Percentiles rank a stretch among this genome's conserved stretches.
phyloP scores from a whole-genome alignment of 1,284 basidiomycete genomes.

The Austroboletus niveus region DNA sequence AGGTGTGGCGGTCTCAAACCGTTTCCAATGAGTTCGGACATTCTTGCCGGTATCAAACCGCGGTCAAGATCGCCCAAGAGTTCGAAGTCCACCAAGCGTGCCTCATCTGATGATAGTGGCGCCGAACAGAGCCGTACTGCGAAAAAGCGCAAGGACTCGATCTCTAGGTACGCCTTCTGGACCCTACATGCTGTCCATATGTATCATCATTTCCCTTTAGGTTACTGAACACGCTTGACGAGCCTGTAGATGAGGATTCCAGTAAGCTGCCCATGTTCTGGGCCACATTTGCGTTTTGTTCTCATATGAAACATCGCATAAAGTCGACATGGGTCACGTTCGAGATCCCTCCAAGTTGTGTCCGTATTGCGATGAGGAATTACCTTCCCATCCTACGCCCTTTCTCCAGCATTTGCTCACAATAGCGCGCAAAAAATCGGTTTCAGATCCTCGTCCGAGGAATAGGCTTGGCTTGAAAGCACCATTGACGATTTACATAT shows the following conservation, averaged over 20 bases:
- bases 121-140: conserved; percentile 34
- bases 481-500: conserved; percentile 56
- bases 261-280: conserved; percentile 20
- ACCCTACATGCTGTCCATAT: not conserved
- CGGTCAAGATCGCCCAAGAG: conserved; percentile 23
- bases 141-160: conserved; percentile 33
- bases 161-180: conserved; percentile 22
- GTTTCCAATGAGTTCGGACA: conserved; percentile 52
- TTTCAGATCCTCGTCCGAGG: conserved; percentile 58
- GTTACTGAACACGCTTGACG: conserved; percentile 11
- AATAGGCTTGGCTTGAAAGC: conserved; percentile 70
- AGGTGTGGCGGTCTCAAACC: conserved; percentile 31
- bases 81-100: conserved; percentile 34
- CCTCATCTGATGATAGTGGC: conserved; percentile 35
- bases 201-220: conserved; percentile 5
- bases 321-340: conserved; percentile 19
- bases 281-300: not conserved
- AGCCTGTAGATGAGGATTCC: conserved; percentile 27
- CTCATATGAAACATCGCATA: conserved; percentile 5
- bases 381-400: conserved; percentile 63
- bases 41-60: conserved; percentile 37
- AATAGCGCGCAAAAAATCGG: conserved; percentile 49
- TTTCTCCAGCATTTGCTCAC: conserved; percentile 55
- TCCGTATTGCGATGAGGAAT: conserved; percentile 71
- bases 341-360: conserved; percentile 68